phyloP scores from a whole-genome alignment of 148 eudicot species.

The Vaccinium macrocarpon region DNA sequence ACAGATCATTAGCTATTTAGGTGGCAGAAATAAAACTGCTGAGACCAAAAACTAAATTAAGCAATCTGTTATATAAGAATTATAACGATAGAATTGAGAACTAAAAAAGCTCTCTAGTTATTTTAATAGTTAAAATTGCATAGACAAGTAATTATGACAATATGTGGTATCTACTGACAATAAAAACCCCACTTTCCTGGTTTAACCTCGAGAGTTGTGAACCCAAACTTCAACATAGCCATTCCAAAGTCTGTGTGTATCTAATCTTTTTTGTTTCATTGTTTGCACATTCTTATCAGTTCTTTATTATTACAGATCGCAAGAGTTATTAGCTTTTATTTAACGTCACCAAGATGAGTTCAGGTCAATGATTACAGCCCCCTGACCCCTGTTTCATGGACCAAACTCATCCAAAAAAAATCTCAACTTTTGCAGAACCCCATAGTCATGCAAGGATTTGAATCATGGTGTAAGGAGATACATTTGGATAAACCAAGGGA shows the following conservation, averaged over 20 bases:
- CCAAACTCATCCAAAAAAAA: background rate
- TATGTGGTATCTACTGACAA: background rate
- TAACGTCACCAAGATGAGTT: background rate
- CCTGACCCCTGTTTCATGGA: background rate
- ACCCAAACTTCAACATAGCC: slow-evolving; percentile 8
- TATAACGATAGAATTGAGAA: background rate
- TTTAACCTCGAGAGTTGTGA: background rate
- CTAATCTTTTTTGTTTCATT: background rate
- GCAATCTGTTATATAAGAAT: background rate
- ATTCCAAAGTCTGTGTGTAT: background rate
- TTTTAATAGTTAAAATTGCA: background rate
- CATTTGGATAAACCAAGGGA: background rate
- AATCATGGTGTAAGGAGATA: background rate
- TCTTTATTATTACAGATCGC: background rate
- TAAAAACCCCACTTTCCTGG: background rate
- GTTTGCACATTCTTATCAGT: background rate
- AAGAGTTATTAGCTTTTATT: background rate
- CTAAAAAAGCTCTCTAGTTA: background rate
- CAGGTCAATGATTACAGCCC: background rate
- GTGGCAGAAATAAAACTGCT: slow-evolving; percentile 10
- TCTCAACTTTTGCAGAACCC: background rate
- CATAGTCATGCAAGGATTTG: background rate
- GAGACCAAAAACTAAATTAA: slow-evolving; percentile 13
- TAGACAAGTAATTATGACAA: background rate
- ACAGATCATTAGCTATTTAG: slow-evolving; percentile 7